Evolutionary conservation across 164 flowering plant species (phyloP).

Genomic region (Umbellularia californica): DNA sequence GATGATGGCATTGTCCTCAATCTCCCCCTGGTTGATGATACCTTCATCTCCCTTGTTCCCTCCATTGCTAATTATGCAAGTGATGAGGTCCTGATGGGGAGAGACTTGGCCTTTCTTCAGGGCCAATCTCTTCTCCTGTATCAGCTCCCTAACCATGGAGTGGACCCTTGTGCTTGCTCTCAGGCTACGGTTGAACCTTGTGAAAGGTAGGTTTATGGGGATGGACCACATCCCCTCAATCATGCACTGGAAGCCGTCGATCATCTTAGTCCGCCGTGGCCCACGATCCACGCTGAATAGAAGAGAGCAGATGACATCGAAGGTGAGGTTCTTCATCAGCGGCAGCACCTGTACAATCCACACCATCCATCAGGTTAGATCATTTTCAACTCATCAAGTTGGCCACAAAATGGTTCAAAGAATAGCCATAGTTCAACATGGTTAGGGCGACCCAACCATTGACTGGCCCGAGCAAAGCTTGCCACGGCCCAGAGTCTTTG

Average conservation of each 20-base stretch:
- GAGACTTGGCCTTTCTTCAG: conserved; percentile 30
- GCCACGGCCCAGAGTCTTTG: too few species aligned
- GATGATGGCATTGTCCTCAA: conserved; percentile 43
- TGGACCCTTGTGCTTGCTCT: conserved; percentile 35
- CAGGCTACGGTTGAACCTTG: conserved; percentile 50
- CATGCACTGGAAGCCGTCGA: conserved; percentile 36
- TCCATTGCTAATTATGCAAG: conserved; percentile 39
- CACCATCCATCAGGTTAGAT: neutral
- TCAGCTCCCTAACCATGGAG: conserved; percentile 26
- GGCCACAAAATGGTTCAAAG: too few species aligned
- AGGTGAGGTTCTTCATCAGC: conserved; percentile 57
- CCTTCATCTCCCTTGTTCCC: conserved; percentile 11
- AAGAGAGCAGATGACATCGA: conserved; percentile 57
- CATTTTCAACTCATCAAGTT: too few species aligned
- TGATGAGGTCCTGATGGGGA: conserved; percentile 50
- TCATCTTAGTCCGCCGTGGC: conserved; percentile 29
- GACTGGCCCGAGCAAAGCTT: too few species aligned
- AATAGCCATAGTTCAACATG: too few species aligned
- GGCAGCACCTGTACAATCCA: conserved; percentile 41
- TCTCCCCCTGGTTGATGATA: conserved; percentile 39
- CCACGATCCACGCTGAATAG: conserved; percentile 49
- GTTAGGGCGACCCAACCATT: too few species aligned
- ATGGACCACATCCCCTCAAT: conserved; percentile 54
- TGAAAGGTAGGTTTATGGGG: conserved; percentile 67
- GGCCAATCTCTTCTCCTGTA: conserved; percentile 33